phyloP scores from a whole-genome alignment of 495 filamentous ascomycete genomes.

The Cenococcum geophilum region DNA sequence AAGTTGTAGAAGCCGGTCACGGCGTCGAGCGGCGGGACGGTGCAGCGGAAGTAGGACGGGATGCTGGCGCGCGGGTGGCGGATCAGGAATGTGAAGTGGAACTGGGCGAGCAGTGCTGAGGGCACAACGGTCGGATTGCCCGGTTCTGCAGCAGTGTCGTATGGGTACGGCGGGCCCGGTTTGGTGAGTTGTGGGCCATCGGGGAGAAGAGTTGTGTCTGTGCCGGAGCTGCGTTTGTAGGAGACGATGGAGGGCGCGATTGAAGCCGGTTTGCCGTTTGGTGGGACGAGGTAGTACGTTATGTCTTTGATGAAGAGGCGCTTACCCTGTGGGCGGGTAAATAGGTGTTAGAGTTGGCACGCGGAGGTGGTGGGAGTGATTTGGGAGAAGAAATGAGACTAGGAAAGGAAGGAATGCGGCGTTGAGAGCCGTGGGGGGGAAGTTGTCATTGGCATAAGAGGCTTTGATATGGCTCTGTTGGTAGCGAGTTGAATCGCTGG shows the following conservation, averaged over 20 bases:
- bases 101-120: slow-evolving; percentile 55
- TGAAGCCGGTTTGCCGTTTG: slow-evolving; percentile 54
- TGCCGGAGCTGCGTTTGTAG: slow-evolving; percentile 59
- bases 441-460: slow-evolving; percentile 4
- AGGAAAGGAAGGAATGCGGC: background rate
- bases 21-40: slow-evolving; percentile 74
- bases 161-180: slow-evolving; percentile 47
- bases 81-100: slow-evolving; percentile 97
- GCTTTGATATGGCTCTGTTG: background rate
- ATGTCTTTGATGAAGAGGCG: slow-evolving; percentile 98
- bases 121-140: slow-evolving; percentile 84
- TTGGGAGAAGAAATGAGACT: background rate
- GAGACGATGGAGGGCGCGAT: slow-evolving; percentile 68
- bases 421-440: background rate
- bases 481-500: slow-evolving; percentile 21
- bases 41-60: slow-evolving; percentile 91
- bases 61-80: slow-evolving; percentile 83
- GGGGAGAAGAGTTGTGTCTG: slow-evolving; percentile 35
- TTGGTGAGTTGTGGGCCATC: slow-evolving; percentile 14
- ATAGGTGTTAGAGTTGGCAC: slow-evolving; percentile 18
- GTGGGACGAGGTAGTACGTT: slow-evolving; percentile 78
- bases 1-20: slow-evolving; percentile 84
- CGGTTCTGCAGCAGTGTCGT: slow-evolving; percentile 50
- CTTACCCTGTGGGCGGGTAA: slow-evolving; percentile 54
- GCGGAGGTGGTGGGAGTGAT: background rate